These are phyloP conservation scores for Gymnopilus dilepis DNA, from an alignment of 768 basidiomycete species.

Conservation along the genomic window DNA sequence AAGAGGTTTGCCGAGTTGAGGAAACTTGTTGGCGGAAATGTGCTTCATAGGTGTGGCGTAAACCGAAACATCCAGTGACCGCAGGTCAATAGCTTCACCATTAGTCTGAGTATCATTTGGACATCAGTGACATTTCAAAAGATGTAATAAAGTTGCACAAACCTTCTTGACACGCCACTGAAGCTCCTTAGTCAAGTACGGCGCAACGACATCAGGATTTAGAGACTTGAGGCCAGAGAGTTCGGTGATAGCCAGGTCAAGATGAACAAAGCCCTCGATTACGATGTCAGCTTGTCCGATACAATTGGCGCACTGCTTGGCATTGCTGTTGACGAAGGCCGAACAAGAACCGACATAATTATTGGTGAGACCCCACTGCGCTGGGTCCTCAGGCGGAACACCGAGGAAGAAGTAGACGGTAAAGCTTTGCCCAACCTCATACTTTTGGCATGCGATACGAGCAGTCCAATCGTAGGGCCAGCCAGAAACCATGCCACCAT, in stretches of 20 bases:
- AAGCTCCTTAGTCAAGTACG: constrained; percentile 45
- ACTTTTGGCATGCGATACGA: constrained; percentile 48
- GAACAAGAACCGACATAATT: constrained; percentile 47
- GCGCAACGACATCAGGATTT: constrained; percentile 41
- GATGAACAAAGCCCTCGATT: constrained; percentile 52
- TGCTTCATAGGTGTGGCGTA: constrained; percentile 32
- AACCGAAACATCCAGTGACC: constrained; percentile 35
- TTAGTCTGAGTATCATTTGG: constrained; percentile 22
- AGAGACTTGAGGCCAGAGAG: constrained; percentile 36
- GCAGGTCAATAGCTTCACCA: constrained; percentile 25
- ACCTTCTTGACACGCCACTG: constrained; percentile 51
- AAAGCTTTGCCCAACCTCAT: constrained; percentile 47
- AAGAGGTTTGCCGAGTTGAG: constrained; percentile 28
- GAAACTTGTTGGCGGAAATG: constrained; percentile 34
- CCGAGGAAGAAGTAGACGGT: constrained; percentile 54
- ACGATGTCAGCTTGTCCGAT: constrained; percentile 33
- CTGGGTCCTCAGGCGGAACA: constrained; percentile 38
- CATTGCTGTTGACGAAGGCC: constrained; percentile 42
- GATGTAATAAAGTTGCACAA: background rate
- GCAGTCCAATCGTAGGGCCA: constrained; percentile 46
- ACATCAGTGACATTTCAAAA: background rate
- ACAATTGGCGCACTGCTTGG: constrained; percentile 42
- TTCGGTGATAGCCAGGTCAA: constrained; percentile 40
- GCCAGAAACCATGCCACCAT: constrained; percentile 29
- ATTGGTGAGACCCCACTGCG: constrained; percentile 39